Conservation (phyloP, 768 basidiomycete genomes). For the button mushroom (Agaricus bisporus) region DNA sequence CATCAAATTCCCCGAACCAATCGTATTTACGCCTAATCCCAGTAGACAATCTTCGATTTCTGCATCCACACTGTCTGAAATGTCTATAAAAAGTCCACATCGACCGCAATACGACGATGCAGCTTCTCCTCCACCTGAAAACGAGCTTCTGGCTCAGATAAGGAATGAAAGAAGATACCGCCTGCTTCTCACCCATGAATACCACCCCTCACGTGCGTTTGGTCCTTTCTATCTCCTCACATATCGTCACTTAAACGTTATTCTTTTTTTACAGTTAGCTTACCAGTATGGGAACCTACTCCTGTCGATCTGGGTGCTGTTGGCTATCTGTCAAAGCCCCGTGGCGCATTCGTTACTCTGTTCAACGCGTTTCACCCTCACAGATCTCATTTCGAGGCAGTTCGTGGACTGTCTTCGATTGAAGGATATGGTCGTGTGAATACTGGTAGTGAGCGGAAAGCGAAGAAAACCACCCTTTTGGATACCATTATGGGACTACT, state of each 20-base stretch:
- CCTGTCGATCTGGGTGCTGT: slow-evolving; percentile 63
- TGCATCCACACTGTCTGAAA: slow-evolving; percentile 20
- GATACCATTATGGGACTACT: slow-evolving; percentile 10
- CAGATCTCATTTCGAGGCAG: slow-evolving; percentile 16
- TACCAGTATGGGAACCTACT: slow-evolving; percentile 69
- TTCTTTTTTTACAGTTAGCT: slow-evolving; percentile 34
- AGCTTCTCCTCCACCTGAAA: slow-evolving; percentile 30
- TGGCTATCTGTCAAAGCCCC: slow-evolving; percentile 64
- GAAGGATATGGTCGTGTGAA: slow-evolving; percentile 12
- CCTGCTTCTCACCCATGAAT: slow-evolving; percentile 58
- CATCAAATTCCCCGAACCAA: slow-evolving; percentile 30
- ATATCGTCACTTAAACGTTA: neutral
- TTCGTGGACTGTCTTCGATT: slow-evolving; percentile 13
- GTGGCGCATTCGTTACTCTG: slow-evolving; percentile 65
- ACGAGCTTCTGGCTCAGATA: slow-evolving; percentile 32
- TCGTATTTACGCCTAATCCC: slow-evolving; percentile 22
- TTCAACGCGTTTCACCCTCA: slow-evolving; percentile 61
- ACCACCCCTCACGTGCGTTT: slow-evolving; percentile 59
- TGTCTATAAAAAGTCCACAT: slow-evolving; percentile 19
- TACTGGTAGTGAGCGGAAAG: slow-evolving; percentile 1
- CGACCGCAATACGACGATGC: slow-evolving; percentile 20
- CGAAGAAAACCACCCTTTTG: slow-evolving; percentile 7
- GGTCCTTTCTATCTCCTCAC: neutral
- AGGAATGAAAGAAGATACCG: slow-evolving; percentile 66
- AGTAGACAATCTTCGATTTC: slow-evolving; percentile 27